Evolutionary conservation across 345 rosid genomes (phyloP).

Genomic region (Aurinia saxatilis): DNA sequence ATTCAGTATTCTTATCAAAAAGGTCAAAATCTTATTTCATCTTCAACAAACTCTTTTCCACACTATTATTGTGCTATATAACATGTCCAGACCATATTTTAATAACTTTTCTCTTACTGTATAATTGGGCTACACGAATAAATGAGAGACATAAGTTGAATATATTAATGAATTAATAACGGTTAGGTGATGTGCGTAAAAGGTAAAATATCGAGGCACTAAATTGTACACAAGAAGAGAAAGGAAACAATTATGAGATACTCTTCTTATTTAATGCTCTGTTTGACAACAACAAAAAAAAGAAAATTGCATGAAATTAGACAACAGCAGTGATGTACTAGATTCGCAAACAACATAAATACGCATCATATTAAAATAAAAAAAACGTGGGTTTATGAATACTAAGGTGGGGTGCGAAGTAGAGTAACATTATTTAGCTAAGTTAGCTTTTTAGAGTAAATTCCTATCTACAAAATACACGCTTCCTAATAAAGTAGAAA

Average conservation of each 20-base stretch:
- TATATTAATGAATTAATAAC: too few relatives aligned
- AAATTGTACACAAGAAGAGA: background rate
- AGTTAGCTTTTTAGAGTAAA: background rate
- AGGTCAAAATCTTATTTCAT: background rate
- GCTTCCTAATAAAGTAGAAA: background rate
- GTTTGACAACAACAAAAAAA: background rate
- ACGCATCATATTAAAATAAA: background rate
- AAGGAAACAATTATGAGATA: slow-evolving; percentile 1
- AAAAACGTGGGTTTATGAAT: background rate
- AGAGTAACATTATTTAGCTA: background rate
- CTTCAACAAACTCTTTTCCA: background rate
- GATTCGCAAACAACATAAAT: slow-evolving; percentile 18
- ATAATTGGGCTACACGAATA: too few relatives aligned
- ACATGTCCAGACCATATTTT: too few relatives aligned
- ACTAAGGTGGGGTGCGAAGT: slow-evolving; percentile 15
- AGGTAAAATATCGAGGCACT: background rate
- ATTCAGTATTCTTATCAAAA: background rate
- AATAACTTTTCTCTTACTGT: too few relatives aligned
- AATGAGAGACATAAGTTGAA: too few relatives aligned
- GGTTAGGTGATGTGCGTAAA: background rate
- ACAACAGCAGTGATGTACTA: slow-evolving; percentile 21
- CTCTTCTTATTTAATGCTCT: background rate
- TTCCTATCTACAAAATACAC: slow-evolving; percentile 22
- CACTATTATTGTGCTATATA: background rate
- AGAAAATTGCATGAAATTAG: slow-evolving; percentile 3